These are phyloP conservation scores for Phytophthora sansomeana DNA, from an alignment of 352 stramenopile species.

Conservation along the genomic window DNA sequence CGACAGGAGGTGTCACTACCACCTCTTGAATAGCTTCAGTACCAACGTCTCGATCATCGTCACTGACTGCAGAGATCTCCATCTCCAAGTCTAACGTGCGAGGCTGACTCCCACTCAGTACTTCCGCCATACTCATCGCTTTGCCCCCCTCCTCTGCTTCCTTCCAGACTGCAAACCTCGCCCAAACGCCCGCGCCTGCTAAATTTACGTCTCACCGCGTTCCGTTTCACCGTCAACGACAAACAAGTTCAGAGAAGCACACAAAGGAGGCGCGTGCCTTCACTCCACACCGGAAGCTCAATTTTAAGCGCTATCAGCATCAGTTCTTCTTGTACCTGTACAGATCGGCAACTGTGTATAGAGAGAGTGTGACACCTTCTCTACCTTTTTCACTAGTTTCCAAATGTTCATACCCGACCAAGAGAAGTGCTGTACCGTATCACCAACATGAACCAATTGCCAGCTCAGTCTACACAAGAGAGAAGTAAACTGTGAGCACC, in stretches of 20 bases:
- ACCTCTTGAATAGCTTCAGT: neutral
- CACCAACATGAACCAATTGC: no score
- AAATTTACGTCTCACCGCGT: conserved; percentile 21
- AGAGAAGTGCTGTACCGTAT: no score
- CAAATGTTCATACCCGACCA: no score
- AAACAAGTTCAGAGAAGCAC: conserved; percentile 26
- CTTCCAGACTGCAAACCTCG: conserved; percentile 21
- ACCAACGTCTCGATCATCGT: neutral
- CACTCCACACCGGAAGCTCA: neutral
- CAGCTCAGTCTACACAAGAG: no score
- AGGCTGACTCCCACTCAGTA: conserved; percentile 25
- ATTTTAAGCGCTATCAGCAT: no score
- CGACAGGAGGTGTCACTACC: conserved; percentile 5
- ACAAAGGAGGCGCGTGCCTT: neutral
- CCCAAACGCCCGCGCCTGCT: conserved; percentile 19
- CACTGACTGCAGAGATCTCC: conserved; percentile 7
- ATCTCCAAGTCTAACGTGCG: conserved; percentile 36
- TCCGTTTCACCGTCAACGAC: conserved; percentile 28
- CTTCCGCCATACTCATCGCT: conserved; percentile 16
- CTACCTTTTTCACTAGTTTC: no score
- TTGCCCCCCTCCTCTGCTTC: neutral
- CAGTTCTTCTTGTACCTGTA: no score
- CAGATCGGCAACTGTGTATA: no score
- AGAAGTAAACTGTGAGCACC: no score
- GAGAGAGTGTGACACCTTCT: no score